Evolutionary conservation across 331 rosid genomes (phyloP), one percentile per base, ranked within the genome.

Genomic region (Phaseolus coccineus): DNA sequence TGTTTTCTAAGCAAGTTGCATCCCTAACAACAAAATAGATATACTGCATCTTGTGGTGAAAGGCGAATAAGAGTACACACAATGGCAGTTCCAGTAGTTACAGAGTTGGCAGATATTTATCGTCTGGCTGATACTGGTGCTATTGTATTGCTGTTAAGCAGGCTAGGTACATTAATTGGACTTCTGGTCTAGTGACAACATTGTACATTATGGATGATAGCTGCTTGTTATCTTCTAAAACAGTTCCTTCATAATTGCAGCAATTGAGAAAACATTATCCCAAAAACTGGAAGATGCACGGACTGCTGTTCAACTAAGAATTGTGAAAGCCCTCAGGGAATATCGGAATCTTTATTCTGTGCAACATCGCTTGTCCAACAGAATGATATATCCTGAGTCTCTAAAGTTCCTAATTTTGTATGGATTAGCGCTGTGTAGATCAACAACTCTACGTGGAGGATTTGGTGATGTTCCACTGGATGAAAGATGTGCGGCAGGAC

Each of bases 1-100:
- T 46, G 30, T 39, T 80, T 69, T 30, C 27, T 52, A 69, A 37
- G 61, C 5, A 6, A 46, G 69, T 80, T 67, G 77, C 76, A 58
- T 87, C 91, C 91, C 79, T 91, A 87, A 90, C 90, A 59, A 78
- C 66, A 67, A 71, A 89, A 89, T 73, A 96, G 97, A 83, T 93
- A 96, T 78, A 93, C 99, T 42, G 98, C 99, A 69, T 96, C 99
- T 81, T 96, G 99, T 73, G 98, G 99, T 77, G 99, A 93, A 87
- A 89, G 99, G 82, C 99, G 97, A 56, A 91, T 96, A 84, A 93
- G 99, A 88, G 88, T 96, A 69, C 98, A 93, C 87, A 96, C 99
- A 19, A 90, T 92, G 73, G 99, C 96, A 55, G 93, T 87, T 33
- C 97, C 98, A 5, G 98, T 89, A 62, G 98, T 96, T 53, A 80